These are phyloP conservation scores for Bocquillonia castaneifolia DNA, from an alignment of 441 rosid genomes.

Conservation along the genomic window DNA sequence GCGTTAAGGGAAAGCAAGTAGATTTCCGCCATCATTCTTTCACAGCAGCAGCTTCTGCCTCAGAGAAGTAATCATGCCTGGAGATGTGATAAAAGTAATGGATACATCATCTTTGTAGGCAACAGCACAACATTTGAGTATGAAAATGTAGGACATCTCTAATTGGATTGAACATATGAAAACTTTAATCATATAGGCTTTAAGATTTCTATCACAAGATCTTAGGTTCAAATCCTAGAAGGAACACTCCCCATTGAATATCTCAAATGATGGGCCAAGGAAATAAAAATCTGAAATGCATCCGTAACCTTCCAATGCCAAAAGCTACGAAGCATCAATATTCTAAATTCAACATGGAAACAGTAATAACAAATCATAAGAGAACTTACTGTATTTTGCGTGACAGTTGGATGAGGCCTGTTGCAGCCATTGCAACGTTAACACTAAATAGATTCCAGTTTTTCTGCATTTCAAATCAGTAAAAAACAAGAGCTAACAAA, in stretches of 20 bases:
- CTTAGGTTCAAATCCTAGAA: background rate
- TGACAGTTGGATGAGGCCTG: conserved; percentile 78
- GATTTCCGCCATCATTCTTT: conserved; percentile 48
- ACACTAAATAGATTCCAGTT: conserved; percentile 95
- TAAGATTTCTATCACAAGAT: background rate
- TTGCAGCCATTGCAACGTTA: conserved; percentile 78
- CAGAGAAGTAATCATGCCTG: conserved; percentile 70
- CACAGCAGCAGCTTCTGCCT: conserved; percentile 46
- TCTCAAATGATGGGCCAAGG: background rate
- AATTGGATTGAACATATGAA: background rate
- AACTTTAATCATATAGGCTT: background rate
- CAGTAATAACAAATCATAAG: background rate
- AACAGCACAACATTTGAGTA: background rate
- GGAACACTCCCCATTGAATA: background rate
- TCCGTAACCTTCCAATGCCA: background rate
- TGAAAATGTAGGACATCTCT: background rate
- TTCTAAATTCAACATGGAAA: background rate
- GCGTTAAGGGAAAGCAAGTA: conserved; percentile 6
- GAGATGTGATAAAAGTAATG: conserved; percentile 7
- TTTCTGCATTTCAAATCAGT: conserved; percentile 48
- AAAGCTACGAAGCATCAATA: background rate
- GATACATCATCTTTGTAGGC: background rate
- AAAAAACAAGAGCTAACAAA: conserved; percentile 5
- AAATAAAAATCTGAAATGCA: background rate
- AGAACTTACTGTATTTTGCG: conserved; percentile 72